A percentile compares a stretch with the other conserved stretches of the same genome.
These are phyloP conservation scores for Pseudocercospora vitis DNA, from an alignment of 2,329 filamentous ascomycete species.

Conservation along the genomic window DNA sequence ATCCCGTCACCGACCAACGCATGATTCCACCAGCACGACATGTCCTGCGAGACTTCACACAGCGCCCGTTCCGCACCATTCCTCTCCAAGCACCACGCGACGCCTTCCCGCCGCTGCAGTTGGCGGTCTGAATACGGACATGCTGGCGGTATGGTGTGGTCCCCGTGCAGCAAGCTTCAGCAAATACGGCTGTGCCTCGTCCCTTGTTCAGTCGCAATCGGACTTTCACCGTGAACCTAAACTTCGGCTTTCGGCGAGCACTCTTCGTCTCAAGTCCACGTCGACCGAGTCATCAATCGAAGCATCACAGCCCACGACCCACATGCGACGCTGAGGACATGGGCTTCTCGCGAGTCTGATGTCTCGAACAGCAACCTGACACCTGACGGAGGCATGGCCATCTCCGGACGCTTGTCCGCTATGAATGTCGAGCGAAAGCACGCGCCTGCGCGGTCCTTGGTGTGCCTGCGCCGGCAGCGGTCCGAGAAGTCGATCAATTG, in stretches of 20 bases:
- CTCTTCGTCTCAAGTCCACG: neutral
- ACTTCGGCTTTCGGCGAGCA: neutral
- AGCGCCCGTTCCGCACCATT: no score
- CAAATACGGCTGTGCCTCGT: neutral
- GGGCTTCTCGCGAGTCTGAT: no score
- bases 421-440: neutral
- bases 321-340: no score
- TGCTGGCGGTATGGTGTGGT: no score
- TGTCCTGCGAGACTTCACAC: no score
- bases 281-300: no score
- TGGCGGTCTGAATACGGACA: no score
- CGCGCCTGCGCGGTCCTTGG: neutral
- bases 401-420: neutral
- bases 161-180: neutral
- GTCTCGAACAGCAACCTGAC: neutral
- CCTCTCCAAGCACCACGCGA: no score
- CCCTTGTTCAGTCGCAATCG: neutral
- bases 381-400: neutral
- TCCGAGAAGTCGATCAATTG: conserved; percentile 4
- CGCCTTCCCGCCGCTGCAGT: no score
- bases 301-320: no score
- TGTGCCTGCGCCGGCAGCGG: neutral
- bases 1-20: no score
- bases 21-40: no score
- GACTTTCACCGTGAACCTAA: neutral